phyloP scores from a whole-genome alignment of 106 monocot species.

The Triglochin maritima region DNA sequence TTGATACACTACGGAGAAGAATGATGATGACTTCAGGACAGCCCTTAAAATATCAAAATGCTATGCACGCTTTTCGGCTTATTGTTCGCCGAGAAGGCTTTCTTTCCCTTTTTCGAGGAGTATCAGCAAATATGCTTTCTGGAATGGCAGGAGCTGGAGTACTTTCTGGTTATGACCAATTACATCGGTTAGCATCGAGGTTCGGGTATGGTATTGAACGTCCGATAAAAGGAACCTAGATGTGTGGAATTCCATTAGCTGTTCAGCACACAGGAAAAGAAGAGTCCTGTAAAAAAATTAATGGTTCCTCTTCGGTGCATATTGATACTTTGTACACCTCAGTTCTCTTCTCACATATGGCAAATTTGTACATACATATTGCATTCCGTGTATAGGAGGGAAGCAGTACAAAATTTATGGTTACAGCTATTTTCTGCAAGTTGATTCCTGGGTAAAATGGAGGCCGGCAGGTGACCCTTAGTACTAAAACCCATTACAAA shows the following conservation, averaged over 20 bases:
- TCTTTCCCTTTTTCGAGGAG: conserved; percentile 56
- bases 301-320: too few relatives aligned
- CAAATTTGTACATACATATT: too few relatives aligned
- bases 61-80: conserved; percentile 46
- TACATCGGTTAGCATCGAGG: conserved; percentile 34
- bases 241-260: conserved; percentile 5
- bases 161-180: conserved; percentile 75
- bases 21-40: conserved; percentile 95
- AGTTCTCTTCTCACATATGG: too few relatives aligned
- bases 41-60: conserved; percentile 40
- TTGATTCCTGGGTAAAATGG: too few relatives aligned
- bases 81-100: conserved; percentile 60
- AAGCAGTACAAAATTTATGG: too few relatives aligned
- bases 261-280: too few relatives aligned
- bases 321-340: too few relatives aligned
- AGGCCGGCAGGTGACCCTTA: too few relatives aligned
- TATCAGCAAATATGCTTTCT: conserved; percentile 79
- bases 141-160: conserved; percentile 91
- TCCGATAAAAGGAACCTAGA: conserved; percentile 20
- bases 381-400: too few relatives aligned
- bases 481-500: too few relatives aligned
- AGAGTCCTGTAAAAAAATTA: too few relatives aligned
- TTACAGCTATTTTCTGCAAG: too few relatives aligned
- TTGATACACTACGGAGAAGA: conserved; percentile 84
- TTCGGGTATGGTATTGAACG: conserved; percentile 2